These are phyloP conservation scores for Panellus pusillus DNA, from an alignment of 768 basidiomycete genomes.

Conservation along the genomic window DNA sequence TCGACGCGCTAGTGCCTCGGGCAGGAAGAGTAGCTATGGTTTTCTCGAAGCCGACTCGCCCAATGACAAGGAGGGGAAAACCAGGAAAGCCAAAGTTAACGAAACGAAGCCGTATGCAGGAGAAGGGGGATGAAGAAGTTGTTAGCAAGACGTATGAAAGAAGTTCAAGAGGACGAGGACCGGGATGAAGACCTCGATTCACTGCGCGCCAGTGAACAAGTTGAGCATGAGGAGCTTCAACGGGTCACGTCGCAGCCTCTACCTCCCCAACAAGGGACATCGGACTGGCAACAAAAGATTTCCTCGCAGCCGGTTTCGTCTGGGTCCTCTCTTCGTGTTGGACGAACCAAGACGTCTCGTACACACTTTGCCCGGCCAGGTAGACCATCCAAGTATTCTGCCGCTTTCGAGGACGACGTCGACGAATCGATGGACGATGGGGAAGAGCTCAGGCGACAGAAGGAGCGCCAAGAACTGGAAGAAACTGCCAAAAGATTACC, in stretches of 20 bases:
- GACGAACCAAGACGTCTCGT: conserved; percentile 55
- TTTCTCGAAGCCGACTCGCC: conserved; percentile 16
- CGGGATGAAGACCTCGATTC: conserved; percentile 21
- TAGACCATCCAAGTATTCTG: conserved; percentile 60
- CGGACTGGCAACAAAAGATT: conserved; percentile 30
- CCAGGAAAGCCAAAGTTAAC: conserved; percentile 42
- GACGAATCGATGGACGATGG: conserved; percentile 49
- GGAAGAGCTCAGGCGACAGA: conserved; percentile 38
- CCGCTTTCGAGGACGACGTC: conserved; percentile 52
- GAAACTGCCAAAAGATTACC: conserved; percentile 57
- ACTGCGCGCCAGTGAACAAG: background rate
- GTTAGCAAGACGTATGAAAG: conserved; percentile 40
- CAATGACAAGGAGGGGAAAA: conserved; percentile 37
- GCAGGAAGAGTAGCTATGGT: conserved; percentile 30
- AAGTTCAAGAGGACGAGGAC: conserved; percentile 26
- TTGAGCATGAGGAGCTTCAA: background rate
- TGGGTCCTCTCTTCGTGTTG: conserved; percentile 65
- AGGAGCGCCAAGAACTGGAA: conserved; percentile 49
- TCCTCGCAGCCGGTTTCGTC: conserved; percentile 33
- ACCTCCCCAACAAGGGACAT: conserved; percentile 23
- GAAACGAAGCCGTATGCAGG: conserved; percentile 78
- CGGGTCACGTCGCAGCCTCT: conserved; percentile 14
- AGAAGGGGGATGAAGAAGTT: conserved; percentile 79
- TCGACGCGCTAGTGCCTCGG: conserved; percentile 48
- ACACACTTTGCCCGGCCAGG: conserved; percentile 62